Base-by-base conservation (phyloP, 2,329 filamentous ascomycete genomes). In the Diaporthe helianthi region DNA sequence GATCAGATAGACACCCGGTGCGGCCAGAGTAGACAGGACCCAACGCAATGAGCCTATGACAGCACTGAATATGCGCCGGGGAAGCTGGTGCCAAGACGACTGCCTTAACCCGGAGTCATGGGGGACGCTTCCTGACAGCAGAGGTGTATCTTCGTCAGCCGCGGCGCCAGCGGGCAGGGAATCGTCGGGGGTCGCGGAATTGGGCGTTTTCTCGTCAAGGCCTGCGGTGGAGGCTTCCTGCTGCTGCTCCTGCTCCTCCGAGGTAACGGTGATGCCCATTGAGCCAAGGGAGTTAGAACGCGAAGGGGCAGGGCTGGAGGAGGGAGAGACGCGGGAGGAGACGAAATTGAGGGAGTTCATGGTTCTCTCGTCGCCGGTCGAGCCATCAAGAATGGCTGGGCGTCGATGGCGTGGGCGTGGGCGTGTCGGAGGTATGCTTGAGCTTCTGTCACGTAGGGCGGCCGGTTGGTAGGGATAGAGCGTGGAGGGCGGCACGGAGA, bases 271-370 rank as follows among this genome's bases (percentile, higher is more conserved):
- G 58, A 86, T 77, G 71, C 83, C 82, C 71, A 88, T 79, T 71
- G 84, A 85, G 74, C 83, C 83, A 75, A 89, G 81, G 33, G 88
- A 90, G 78, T 89, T 90, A 72, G 87, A 86, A 78, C 88, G 85
- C 69, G 88, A 85, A 67, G 87, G 84, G 53, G 79, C 78, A 41
- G 87, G 84, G 74, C 84, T 88, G 70, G 87, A 81, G 67, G 87
- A 80, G 74, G 88, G 87, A 75, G 89, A 89, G 79, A 94, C 92
- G 83, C 92, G 91, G 79, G 93, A 90, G 77, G 93, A 96, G 80
- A 98, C 89, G 80, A 97, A 93, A 84, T 96, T 97, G 85, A 97
- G 86, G 77, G 94, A 97, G 90, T 98, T 98, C 95, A 98, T 98
- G 83, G 87, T 92, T 85, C 81, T 80, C 76, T 78, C 75, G 76